These are phyloP conservation scores for Epichloe festucae DNA, from an alignment of 2,329 filamentous ascomycete genomes.

Conservation along the genomic window DNA sequence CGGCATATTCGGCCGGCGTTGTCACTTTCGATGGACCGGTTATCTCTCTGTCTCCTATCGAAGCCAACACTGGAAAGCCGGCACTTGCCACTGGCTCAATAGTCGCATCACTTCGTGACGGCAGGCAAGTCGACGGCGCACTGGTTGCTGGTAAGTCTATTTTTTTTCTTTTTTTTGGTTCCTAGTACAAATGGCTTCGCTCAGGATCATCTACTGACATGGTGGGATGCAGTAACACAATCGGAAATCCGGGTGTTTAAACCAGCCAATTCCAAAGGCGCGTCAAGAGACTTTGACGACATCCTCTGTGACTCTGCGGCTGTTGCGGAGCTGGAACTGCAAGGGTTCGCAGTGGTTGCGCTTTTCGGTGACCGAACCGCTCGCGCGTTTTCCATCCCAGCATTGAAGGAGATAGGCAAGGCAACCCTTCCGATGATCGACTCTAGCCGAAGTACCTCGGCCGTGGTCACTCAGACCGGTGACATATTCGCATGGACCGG, in stretches of 20 bases:
- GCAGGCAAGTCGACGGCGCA: slow-evolving; percentile 64
- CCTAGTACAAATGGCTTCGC: background rate
- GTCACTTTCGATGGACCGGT: slow-evolving; percentile 54
- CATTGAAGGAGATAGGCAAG: slow-evolving; percentile 68
- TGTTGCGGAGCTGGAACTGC: slow-evolving; percentile 60
- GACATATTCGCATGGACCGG: slow-evolving; percentile 82
- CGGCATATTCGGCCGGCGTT: slow-evolving; percentile 57
- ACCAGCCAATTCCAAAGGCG: slow-evolving; percentile 75
- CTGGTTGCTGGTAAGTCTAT: slow-evolving; percentile 54
- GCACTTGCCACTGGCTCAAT: slow-evolving; percentile 63
- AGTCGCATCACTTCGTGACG: slow-evolving; percentile 65
- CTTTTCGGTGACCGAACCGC: slow-evolving; percentile 73
- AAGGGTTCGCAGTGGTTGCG: slow-evolving; percentile 67
- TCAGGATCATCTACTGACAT: background rate
- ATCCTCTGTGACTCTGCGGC: slow-evolving; percentile 68
- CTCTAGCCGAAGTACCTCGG: slow-evolving; percentile 53
- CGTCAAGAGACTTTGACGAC: slow-evolving; percentile 79
- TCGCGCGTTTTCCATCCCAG: slow-evolving; percentile 76
- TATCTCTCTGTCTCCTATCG: slow-evolving; percentile 66
- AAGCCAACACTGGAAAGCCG: slow-evolving; percentile 61
- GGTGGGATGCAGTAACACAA: slow-evolving; percentile 34
- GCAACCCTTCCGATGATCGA: slow-evolving; percentile 59
- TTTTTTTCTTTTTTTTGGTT: background rate
- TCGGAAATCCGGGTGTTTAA: slow-evolving; percentile 81
- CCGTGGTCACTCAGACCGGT: slow-evolving; percentile 62